phyloP scores from a whole-genome alignment of 805 yeast genomes.

The Myxozyma kluyveri region DNA sequence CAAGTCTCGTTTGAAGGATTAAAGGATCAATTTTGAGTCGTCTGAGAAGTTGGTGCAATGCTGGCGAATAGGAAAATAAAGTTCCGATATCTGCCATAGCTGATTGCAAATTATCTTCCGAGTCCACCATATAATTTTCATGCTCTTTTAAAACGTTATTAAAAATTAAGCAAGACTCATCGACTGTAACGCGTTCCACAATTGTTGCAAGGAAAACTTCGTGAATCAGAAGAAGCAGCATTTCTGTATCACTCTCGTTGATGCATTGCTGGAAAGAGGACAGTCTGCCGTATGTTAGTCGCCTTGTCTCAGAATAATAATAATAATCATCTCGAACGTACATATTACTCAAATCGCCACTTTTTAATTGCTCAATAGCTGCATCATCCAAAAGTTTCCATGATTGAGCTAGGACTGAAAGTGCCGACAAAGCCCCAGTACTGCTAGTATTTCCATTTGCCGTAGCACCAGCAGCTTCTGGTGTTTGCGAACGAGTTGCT shows the following conservation, averaged over 20 bases:
- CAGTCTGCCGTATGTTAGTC: neutral
- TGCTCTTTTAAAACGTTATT: too few relatives aligned
- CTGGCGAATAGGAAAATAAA: constrained; percentile 8
- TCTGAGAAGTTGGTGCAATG: constrained; percentile 23
- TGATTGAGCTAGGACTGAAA: constrained; percentile 1
- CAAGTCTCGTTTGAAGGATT: constrained; percentile 32
- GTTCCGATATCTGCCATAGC: constrained; percentile 15
- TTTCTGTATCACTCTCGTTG: constrained; percentile 1
- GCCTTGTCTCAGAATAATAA: neutral
- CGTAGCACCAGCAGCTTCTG: neutral
- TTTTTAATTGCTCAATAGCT: neutral
- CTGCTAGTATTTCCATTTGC: neutral
- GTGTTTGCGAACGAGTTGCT: neutral
- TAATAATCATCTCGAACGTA: neutral
- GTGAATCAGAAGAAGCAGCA: constrained; percentile 8
- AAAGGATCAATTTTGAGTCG: constrained; percentile 30
- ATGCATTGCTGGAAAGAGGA: neutral
- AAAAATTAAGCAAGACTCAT: neutral
- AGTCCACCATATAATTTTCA: neutral
- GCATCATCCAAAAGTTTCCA: constrained; percentile 14
- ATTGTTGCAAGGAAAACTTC: constrained; percentile 15
- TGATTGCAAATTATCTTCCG: constrained; percentile 7
- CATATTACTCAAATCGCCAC: neutral
- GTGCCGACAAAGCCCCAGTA: too few relatives aligned
- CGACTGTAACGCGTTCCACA: constrained; percentile 5